Evolutionary conservation across 1,139 yeast species (phyloP).

Genomic region (Suhomyces bribrorum): DNA sequence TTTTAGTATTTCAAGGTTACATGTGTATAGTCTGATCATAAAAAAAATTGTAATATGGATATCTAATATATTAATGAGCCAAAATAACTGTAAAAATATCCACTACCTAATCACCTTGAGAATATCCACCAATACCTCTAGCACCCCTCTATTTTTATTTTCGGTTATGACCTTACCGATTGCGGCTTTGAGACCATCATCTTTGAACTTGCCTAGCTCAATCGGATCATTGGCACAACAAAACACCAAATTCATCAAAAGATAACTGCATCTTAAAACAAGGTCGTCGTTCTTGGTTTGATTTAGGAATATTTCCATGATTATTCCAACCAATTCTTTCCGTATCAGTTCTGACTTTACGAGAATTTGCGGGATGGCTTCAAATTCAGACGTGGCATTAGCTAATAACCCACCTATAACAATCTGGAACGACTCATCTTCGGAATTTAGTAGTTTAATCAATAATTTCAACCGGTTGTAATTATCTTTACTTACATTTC

Average conservation of each 20-base stretch:
- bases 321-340: slow-evolving; percentile 24
- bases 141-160: slow-evolving; percentile 19
- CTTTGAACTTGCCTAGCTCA: slow-evolving; percentile 13
- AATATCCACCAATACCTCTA: slow-evolving; percentile 24
- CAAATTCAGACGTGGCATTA: slow-evolving; percentile 50
- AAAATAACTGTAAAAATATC: background rate
- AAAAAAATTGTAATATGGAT: background rate
- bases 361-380: slow-evolving; percentile 41
- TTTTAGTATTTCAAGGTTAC: slow-evolving; percentile 19
- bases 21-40: background rate
- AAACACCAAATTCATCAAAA: slow-evolving; percentile 34
- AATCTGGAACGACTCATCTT: slow-evolving; percentile 38
- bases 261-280: slow-evolving; percentile 36
- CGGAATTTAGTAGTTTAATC: slow-evolving; percentile 42
- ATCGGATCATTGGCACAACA: slow-evolving; percentile 19
- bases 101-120: slow-evolving; percentile 17
- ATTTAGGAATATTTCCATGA: slow-evolving; percentile 26
- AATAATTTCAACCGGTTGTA: slow-evolving; percentile 37
- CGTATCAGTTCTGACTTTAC: slow-evolving; percentile 25
- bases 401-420: slow-evolving; percentile 50
- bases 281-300: slow-evolving; percentile 35
- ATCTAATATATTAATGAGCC: too few relatives aligned
- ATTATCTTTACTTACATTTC: slow-evolving; percentile 20
- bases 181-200: slow-evolving; percentile 22
- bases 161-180: slow-evolving; percentile 18